Conservation (phyloP, 805 yeast genomes). For the Candida arabinofermentans region DNA sequence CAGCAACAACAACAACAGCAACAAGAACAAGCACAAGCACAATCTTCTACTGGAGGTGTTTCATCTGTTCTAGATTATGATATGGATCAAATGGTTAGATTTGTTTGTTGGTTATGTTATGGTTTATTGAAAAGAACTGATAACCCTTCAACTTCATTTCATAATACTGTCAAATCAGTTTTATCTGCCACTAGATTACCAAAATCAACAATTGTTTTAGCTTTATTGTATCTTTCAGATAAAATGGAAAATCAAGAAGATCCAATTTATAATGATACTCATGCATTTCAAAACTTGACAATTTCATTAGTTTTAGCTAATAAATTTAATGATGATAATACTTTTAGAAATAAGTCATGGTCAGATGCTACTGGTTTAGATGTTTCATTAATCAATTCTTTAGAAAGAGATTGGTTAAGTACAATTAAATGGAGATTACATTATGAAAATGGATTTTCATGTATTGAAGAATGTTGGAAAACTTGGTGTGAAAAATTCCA, state of each 20-base stretch:
- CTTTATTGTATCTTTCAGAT: constrained; percentile 75
- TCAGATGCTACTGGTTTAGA: constrained; percentile 87
- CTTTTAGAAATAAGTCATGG: constrained; percentile 95
- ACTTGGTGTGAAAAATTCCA: constrained; percentile 33
- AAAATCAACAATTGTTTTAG: constrained; percentile 70
- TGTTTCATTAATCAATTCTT: constrained; percentile 51
- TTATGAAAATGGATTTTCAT: constrained; percentile 27
- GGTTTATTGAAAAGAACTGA: constrained; percentile 58
- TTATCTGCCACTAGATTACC: constrained; percentile 87
- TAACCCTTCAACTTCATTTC: constrained; percentile 47
- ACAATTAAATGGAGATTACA: constrained; percentile 30
- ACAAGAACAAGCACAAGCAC: constrained; percentile 3
- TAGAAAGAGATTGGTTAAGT: constrained; percentile 55
- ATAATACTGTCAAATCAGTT: constrained; percentile 59
- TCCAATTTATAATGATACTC: constrained; percentile 29
- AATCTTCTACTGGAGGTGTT: constrained; percentile 58
- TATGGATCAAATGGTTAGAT: constrained; percentile 71
- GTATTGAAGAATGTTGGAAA: constrained; percentile 34
- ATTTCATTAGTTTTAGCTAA: constrained; percentile 79
- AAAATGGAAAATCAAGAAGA: constrained; percentile 36
- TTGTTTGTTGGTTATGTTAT: constrained; percentile 68
- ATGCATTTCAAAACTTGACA: constrained; percentile 53
- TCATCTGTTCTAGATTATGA: constrained; percentile 77
- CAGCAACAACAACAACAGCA: constrained; percentile 6
- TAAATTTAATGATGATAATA: constrained; percentile 94